Conservation (phyloP, 23 red algal genomes). For the Gracilariopsis chorda region DNA sequence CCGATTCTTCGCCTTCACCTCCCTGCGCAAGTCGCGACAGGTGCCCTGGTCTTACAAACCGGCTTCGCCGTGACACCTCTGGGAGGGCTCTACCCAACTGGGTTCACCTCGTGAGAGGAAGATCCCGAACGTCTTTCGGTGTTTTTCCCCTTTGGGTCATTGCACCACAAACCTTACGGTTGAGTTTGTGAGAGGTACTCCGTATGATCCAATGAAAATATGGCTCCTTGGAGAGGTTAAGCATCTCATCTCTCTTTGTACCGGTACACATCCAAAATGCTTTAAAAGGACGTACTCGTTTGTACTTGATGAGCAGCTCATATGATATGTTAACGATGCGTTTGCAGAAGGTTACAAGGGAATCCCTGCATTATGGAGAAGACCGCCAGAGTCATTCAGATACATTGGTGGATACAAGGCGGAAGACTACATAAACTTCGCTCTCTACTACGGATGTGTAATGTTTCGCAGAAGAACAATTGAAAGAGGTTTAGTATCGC, state of each 20-base stretch:
- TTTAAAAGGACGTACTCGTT: not conserved
- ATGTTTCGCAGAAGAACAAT: not conserved
- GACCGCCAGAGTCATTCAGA: not conserved
- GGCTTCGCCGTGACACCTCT: too few species aligned
- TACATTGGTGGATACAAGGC: not conserved
- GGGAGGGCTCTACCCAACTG: too few species aligned
- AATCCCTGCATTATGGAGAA: not conserved
- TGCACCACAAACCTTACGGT: not conserved
- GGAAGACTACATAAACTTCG: not conserved
- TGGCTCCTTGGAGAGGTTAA: not conserved
- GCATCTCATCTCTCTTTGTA: not conserved
- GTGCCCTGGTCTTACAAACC: too few species aligned
- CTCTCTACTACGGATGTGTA: not conserved
- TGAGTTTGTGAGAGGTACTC: not conserved
- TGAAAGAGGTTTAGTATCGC: not conserved
- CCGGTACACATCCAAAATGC: not conserved
- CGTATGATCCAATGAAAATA: slow-evolving; percentile 11
- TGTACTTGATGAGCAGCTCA: not conserved
- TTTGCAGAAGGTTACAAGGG: not conserved
- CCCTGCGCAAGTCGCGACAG: too few species aligned
- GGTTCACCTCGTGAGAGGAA: too few species aligned
- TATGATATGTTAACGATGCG: not conserved
- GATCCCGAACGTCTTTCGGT: too few species aligned
- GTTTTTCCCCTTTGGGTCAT: too few species aligned
- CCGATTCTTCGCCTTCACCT: too few species aligned